phyloP scores from a whole-genome alignment of 2,329 filamentous ascomycete species.

The Aureobasidium sp. region DNA sequence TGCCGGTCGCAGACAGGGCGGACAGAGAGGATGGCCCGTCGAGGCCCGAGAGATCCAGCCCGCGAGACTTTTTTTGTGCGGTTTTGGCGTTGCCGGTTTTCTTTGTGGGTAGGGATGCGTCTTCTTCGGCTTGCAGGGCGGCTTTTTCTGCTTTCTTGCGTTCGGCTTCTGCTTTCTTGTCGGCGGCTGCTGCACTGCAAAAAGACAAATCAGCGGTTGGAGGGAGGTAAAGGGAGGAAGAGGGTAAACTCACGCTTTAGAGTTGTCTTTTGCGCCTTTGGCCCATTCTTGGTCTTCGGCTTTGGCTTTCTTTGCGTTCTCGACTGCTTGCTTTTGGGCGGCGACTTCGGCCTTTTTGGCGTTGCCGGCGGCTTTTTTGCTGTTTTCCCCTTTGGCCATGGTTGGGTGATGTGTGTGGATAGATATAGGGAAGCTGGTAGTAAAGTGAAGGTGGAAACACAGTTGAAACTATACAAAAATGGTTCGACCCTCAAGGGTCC shows the following conservation, averaged over 20 bases:
- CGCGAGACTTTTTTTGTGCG: constrained; percentile 50
- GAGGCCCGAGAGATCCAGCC: constrained; percentile 69
- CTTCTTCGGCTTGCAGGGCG: constrained; percentile 74
- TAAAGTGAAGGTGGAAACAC: neutral
- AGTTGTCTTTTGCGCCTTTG: constrained; percentile 74
- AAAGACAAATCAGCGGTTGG: neutral
- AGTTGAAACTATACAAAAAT: neutral
- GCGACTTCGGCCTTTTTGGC: constrained; percentile 88
- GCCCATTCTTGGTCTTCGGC: constrained; percentile 72
- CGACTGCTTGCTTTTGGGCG: constrained; percentile 67
- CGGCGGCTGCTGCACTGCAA: constrained; percentile 72
- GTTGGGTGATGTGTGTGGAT: constrained; percentile 20
- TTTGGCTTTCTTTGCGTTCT: constrained; percentile 58
- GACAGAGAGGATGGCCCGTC: constrained; percentile 50
- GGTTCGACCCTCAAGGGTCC: neutral
- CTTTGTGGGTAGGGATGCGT: constrained; percentile 58
- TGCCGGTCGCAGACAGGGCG: constrained; percentile 73
- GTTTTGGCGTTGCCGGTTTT: constrained; percentile 63
- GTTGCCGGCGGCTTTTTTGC: constrained; percentile 84
- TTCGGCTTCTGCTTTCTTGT: constrained; percentile 73
- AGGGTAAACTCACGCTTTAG: constrained; percentile 67
- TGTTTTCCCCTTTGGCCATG: constrained; percentile 80
- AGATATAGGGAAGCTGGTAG: no score
- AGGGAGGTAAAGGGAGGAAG: neutral
- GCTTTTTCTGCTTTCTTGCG: constrained; percentile 91